A percentile compares a stretch with the other conserved stretches of the same genome.
Conservation (phyloP, 2,329 filamentous ascomycete species). For the Cercospora zeina region DNA sequence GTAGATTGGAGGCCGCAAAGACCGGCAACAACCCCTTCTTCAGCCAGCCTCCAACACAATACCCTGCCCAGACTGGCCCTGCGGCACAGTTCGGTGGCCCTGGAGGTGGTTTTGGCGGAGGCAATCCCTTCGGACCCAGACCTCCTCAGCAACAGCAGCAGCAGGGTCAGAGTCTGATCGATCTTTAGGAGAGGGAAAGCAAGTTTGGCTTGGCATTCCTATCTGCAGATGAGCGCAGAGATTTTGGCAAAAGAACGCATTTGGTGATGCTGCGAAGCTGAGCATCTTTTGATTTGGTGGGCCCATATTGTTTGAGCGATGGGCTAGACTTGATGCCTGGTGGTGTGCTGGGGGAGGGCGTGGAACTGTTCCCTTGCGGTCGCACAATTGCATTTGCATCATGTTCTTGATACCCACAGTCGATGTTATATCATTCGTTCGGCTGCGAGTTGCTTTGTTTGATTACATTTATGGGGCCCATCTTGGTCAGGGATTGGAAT, state of each 20-base stretch:
- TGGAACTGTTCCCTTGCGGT: neutral
- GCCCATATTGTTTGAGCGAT: neutral
- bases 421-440: slow-evolving; percentile 9
- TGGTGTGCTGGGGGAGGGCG: neutral
- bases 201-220: neutral
- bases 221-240: neutral
- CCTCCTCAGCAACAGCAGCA: slow-evolving; percentile 46
- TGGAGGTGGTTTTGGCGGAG: slow-evolving; percentile 41
- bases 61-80: slow-evolving; percentile 55
- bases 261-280: neutral
- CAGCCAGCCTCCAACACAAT: slow-evolving; percentile 56
- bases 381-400: slow-evolving; percentile 12
- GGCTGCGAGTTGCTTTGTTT: slow-evolving; percentile 14
- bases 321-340: neutral
- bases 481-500: neutral
- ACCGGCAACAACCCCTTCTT: slow-evolving; percentile 92
- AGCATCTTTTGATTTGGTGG: neutral
- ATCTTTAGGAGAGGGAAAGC: slow-evolving; percentile 44
- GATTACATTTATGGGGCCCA: neutral
- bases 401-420: slow-evolving; percentile 20
- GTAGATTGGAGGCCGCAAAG: slow-evolving; percentile 64
- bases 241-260: neutral
- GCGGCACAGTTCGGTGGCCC: slow-evolving; percentile 46
- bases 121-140: slow-evolving; percentile 60
- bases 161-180: slow-evolving; percentile 59